Base-by-base conservation (phyloP, 1,284 basidiomycete genomes). In the Rhodotorula sp. region DNA sequence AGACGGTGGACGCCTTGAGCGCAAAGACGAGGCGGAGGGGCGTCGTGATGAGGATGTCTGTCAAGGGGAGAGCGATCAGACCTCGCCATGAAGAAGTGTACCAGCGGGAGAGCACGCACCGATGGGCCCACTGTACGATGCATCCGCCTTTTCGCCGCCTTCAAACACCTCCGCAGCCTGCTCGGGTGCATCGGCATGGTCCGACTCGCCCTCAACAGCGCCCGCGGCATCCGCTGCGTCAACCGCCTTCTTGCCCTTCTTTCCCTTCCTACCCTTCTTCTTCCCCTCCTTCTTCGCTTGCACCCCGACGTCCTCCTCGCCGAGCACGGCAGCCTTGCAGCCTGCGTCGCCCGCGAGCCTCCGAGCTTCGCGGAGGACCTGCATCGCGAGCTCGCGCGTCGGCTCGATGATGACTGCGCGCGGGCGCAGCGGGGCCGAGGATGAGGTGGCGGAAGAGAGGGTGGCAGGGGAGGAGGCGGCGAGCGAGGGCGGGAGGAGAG, bases 301-400 rank as follows among this genome's bases (percentile, higher is more conserved):
- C 17, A 14, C 48, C 1, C 64, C 66, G 2, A 87, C 87, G 44
- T 80, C 83, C 79, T 88, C 90, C 77, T 91, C 88, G 12, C 87
- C 83, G 62, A 93, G 90, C 34, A 97, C 83, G 4, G 92, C 84
- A 46, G 90, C 86, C 64, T 88, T 85, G 93, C 94, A 97, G 77
- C 89, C 91, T 60, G 91, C 86, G 12, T 91, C 92, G 44, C 12
- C 85, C 2, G 90, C 89, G 19, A 97, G 83, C 80, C 92, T 93
- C 57, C 91, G 80, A 73, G 90, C 92, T 80, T 99, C 97, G 69
- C 93, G 93, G 73, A 93, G 86, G 70, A 99, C 98, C 80, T 99
- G 97, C 75, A 93, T 90, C 0, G 96, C 94, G n/a, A 99, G 83
- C 83, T 99, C 97, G 74, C 93, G 88, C 0, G 97, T 99, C 1